Evolutionary conservation across 1,284 basidiomycete species (phyloP).

Genomic region (Cutaneotrichosporon mucoides): DNA sequence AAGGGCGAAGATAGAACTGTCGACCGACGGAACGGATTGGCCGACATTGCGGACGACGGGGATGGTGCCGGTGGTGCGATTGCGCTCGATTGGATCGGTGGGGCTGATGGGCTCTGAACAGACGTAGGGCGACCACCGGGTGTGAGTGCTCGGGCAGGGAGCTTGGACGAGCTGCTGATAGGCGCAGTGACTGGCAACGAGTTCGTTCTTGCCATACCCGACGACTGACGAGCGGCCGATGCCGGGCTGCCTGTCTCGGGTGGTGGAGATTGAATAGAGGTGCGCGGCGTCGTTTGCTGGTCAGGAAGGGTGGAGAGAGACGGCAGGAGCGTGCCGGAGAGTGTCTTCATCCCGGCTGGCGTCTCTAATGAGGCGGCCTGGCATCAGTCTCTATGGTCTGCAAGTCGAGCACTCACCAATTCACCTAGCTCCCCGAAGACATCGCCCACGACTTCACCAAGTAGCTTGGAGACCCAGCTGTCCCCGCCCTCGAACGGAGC

Average conservation of each 20-base stretch:
- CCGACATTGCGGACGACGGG: conserved; percentile 19
- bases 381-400: conserved; percentile 4
- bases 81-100: conserved; percentile 42
- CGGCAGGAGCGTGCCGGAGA: conserved; percentile 47
- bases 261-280: conserved; percentile 2
- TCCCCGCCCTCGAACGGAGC: conserved; percentile 34
- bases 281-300: background rate
- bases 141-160: conserved; percentile 29
- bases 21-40: conserved; percentile 42
- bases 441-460: conserved; percentile 79
- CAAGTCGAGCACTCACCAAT: conserved; percentile 49
- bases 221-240: background rate
- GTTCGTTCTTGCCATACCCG: conserved; percentile 16
- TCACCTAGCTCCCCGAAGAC: conserved; percentile 75
- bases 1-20: conserved; percentile 35
- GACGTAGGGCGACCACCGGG: conserved; percentile 42
- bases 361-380: conserved; percentile 49
- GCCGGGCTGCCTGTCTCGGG: background rate
- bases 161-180: background rate
- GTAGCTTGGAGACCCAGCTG: conserved; percentile 69
- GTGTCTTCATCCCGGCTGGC: conserved; percentile 42
- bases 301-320: conserved; percentile 27
- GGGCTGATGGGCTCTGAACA: conserved; percentile 35
- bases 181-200: conserved; percentile 10
- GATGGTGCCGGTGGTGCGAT: conserved; percentile 24